Evolutionary conservation across 257 asterid species (phyloP).

Genomic region (Solanum pinnatisectum): DNA sequence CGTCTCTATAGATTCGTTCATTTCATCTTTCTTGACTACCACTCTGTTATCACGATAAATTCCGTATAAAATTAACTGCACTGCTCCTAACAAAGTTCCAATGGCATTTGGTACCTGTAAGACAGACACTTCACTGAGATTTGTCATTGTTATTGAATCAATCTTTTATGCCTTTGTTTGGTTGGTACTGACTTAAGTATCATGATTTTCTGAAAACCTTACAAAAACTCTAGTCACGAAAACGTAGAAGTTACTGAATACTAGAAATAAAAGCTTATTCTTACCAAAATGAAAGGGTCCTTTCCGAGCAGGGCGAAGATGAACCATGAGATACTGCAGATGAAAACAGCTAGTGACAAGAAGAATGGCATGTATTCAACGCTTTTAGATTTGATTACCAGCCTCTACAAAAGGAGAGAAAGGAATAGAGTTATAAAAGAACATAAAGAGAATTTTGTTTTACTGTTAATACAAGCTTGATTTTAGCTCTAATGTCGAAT

Average conservation of each 20-base stretch:
- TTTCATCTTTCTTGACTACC: constrained; percentile 11
- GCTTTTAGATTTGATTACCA: constrained; percentile 69
- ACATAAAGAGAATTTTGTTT: neutral
- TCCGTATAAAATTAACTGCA: constrained; percentile 50
- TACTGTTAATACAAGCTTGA: neutral
- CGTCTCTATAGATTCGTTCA: constrained; percentile 25
- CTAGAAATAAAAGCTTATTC: constrained; percentile 1
- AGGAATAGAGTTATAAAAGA: neutral
- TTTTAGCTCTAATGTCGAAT: neutral
- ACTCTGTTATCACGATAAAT: constrained; percentile 40
- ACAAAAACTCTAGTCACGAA: neutral
- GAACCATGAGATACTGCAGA: constrained; percentile 67
- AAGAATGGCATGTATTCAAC: constrained; percentile 83
- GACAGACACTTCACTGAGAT: neutral
- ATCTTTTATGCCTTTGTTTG: neutral
- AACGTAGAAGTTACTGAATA: neutral
- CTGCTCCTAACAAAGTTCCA: constrained; percentile 53
- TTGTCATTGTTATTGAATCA: neutral
- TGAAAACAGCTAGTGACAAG: constrained; percentile 55
- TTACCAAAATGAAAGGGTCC: constrained; percentile 58
- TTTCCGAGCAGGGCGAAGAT: constrained; percentile 55
- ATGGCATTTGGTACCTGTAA: constrained; percentile 65
- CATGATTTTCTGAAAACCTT: neutral
- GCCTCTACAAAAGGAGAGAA: constrained; percentile 29
- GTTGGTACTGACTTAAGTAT: neutral